These are phyloP conservation scores for Cercis canadensis DNA, from an alignment of 306 rosid species.

Conservation along the genomic window DNA sequence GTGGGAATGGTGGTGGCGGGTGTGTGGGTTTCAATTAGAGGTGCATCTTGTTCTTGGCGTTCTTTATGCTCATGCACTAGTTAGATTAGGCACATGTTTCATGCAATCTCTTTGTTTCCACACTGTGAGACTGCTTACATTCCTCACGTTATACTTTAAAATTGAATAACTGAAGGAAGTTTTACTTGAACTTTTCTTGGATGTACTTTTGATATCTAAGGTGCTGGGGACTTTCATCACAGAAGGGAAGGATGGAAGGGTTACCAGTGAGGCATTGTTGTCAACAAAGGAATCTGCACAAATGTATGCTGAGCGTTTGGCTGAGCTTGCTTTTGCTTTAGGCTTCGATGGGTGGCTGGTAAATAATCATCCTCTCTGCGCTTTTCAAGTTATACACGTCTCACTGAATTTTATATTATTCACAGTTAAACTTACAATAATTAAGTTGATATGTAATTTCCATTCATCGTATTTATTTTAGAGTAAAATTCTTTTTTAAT, in stretches of 20 bases:
- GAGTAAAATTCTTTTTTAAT: too few relatives aligned
- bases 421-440: too few relatives aligned
- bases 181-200: slow-evolving; percentile 18
- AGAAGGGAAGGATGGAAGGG: slow-evolving; percentile 81
- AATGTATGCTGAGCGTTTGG: slow-evolving; percentile 78
- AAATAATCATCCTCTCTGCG: slow-evolving; percentile 32
- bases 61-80: too few relatives aligned
- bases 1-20: too few relatives aligned
- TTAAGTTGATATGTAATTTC: too few relatives aligned
- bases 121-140: too few relatives aligned
- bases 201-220: slow-evolving; percentile 43
- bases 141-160: not conserved
- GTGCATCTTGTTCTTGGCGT: too few relatives aligned
- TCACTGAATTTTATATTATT: too few relatives aligned
- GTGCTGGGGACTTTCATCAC: slow-evolving; percentile 92
- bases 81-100: too few relatives aligned
- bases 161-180: not conserved
- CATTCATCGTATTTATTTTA: too few relatives aligned
- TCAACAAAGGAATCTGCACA: slow-evolving; percentile 74
- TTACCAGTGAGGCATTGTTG: slow-evolving; percentile 57
- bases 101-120: too few relatives aligned
- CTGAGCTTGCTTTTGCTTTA: slow-evolving; percentile 77
- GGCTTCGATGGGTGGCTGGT: slow-evolving; percentile 99
- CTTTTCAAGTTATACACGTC: slow-evolving; percentile 12
- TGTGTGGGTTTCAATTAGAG: too few relatives aligned